These are phyloP conservation scores for Xylariales sp. DNA, from an alignment of 2,329 filamentous ascomycete genomes.

Conservation along the genomic window DNA sequence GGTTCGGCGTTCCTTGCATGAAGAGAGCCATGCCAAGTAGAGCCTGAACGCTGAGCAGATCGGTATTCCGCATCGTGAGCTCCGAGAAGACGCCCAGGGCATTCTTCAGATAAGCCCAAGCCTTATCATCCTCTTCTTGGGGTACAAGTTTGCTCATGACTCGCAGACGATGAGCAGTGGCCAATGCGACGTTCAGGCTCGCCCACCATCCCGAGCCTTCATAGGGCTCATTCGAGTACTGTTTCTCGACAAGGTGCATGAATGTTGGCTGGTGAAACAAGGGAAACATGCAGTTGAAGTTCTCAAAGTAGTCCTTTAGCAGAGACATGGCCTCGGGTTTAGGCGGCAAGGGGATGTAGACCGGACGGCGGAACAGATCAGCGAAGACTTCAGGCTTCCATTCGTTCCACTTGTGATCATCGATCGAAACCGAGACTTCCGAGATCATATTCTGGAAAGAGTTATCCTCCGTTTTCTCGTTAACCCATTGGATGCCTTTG, in stretches of 20 bases:
- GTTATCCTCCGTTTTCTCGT: conserved; percentile 91
- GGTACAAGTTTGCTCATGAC: conserved; percentile 94
- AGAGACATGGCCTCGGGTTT: conserved; percentile 85
- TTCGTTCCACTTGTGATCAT: conserved; percentile 92
- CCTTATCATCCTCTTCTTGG: conserved; percentile 87
- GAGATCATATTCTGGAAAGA: conserved; percentile 95
- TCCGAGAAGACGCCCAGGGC: conserved; percentile 91
- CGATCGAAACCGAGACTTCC: conserved; percentile 79
- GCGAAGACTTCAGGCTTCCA: conserved; percentile 98
- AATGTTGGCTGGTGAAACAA: conserved; percentile 97
- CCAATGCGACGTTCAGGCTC: conserved; percentile 86
- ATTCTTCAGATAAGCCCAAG: conserved; percentile 95
- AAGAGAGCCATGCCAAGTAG: conserved; percentile 91
- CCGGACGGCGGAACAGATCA: conserved; percentile 79
- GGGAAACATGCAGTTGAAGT: conserved; percentile 99
- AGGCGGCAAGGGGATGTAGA: conserved; percentile 78
- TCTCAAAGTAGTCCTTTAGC: conserved; percentile 91
- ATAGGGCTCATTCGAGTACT: conserved; percentile 90
- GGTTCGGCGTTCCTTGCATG: conserved; percentile 93
- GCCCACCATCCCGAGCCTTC: conserved; percentile 98
- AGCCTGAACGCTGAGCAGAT: conserved; percentile 90
- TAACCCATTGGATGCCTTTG: conserved; percentile 97
- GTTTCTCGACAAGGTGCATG: conserved; percentile 92
- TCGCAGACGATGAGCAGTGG: conserved; percentile 86
- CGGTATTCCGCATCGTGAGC: conserved; percentile 91